Evolutionary conservation across 2,329 filamentous ascomycete genomes (phyloP).

Genomic region (Arthrobotrys entomopaga): DNA sequence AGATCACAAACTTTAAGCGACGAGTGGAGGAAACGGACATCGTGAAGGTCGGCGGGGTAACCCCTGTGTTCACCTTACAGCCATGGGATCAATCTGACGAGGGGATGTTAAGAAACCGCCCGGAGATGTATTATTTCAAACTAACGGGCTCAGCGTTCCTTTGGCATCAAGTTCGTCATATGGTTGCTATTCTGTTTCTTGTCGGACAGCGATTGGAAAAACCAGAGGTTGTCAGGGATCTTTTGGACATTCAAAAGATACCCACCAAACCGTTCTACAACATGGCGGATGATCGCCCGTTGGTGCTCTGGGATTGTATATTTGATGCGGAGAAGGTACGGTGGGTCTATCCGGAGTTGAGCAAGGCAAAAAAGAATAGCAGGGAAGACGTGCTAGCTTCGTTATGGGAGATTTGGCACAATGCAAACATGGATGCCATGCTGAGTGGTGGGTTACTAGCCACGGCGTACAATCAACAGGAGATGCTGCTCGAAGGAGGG

Average conservation of each 20-base stretch:
- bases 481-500: constrained; percentile 29
- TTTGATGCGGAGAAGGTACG: constrained; percentile 75
- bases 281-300: constrained; percentile 87
- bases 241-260: constrained; percentile 77
- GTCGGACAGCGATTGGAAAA: constrained; percentile 87
- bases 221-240: constrained; percentile 75
- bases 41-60: constrained; percentile 71
- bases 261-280: constrained; percentile 85
- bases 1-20: constrained; percentile 83
- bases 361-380: constrained; percentile 71
- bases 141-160: constrained; percentile 92
- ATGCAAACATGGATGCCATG: constrained; percentile 88
- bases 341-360: constrained; percentile 80
- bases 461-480: constrained; percentile 65
- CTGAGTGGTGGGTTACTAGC: constrained; percentile 79
- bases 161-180: constrained; percentile 97
- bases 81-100: constrained; percentile 10
- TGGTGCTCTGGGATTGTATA: constrained; percentile 95
- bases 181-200: constrained; percentile 91
- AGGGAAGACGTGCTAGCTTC: constrained; percentile 71
- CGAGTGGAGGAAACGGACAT: constrained; percentile 83
- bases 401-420: constrained; percentile 84
- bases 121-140: constrained; percentile 82
- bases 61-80: constrained; percentile 67
- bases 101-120: constrained; percentile 27